These are phyloP conservation scores for Casuarina cunninghamiana DNA, from an alignment of 306 rosid genomes.

Conservation along the genomic window DNA sequence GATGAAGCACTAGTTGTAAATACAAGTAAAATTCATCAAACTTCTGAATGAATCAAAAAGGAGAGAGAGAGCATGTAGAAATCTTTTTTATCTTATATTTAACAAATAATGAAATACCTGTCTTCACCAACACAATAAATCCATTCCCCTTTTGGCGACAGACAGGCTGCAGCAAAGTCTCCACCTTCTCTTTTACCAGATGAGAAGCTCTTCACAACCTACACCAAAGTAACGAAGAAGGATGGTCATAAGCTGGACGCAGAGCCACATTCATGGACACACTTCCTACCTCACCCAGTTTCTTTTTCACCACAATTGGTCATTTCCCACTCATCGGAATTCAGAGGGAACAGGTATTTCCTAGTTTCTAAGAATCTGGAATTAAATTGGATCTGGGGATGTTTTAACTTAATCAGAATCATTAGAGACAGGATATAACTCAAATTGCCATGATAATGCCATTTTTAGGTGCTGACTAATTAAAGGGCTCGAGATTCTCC, in stretches of 20 bases:
- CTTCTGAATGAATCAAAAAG: not conserved
- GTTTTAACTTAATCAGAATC: not conserved
- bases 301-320: not conserved
- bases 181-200: conserved; percentile 99
- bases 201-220: conserved; percentile 99
- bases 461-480: not conserved
- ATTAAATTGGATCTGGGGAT: not conserved
- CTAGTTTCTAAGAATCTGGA: not conserved
- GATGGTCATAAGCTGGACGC: not conserved
- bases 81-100: not conserved
- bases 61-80: not conserved
- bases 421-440: not conserved
- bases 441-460: not conserved
- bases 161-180: conserved; percentile 87
- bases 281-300: not conserved
- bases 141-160: conserved; percentile 99
- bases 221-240: conserved; percentile 19
- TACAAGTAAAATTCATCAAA: not conserved
- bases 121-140: conserved; percentile 99
- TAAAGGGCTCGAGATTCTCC: not conserved
- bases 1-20: not conserved
- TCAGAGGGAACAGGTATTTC: not conserved
- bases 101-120: conserved; percentile 46
- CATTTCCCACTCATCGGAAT: not conserved
- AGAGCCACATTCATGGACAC: not conserved